phyloP scores from a whole-genome alignment of 495 filamentous ascomycete genomes.

The Neurospora terricola region DNA sequence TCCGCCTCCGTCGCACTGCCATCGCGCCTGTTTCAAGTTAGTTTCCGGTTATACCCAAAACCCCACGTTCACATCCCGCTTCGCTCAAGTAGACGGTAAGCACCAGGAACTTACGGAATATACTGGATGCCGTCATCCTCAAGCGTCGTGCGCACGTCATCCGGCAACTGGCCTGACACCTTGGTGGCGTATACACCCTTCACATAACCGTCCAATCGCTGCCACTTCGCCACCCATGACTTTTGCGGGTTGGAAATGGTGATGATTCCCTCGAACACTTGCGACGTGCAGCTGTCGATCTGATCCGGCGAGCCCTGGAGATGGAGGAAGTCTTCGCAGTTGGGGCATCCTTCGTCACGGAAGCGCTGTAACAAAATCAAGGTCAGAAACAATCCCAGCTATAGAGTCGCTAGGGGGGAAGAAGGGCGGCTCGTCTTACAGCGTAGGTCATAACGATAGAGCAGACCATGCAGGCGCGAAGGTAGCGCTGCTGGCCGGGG shows the following conservation, averaged over 20 bases:
- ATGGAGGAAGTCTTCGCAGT: conserved; percentile 86
- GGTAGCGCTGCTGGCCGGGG: conserved; percentile 61
- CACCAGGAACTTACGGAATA: conserved; percentile 44
- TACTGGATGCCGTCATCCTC: conserved; percentile 63
- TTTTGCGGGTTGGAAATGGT: conserved; percentile 62
- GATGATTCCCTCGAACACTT: conserved; percentile 87
- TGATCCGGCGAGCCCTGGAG: conserved; percentile 67
- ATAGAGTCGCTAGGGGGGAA: conserved; percentile 5
- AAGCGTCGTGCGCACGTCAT: conserved; percentile 54
- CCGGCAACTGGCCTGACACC: conserved; percentile 59
- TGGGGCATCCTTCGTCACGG: conserved; percentile 79
- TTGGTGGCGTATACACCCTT: conserved; percentile 88
- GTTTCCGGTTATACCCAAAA: neutral
- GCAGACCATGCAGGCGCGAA: conserved; percentile 98
- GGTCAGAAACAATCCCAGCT: conserved; percentile 2
- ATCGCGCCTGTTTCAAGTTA: conserved; percentile 33
- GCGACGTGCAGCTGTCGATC: conserved; percentile 86
- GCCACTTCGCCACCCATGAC: conserved; percentile 92
- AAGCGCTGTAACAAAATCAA: conserved; percentile 52
- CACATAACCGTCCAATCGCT: conserved; percentile 79
- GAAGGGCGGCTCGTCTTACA: conserved; percentile 35
- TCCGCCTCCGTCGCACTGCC: conserved; percentile 37
- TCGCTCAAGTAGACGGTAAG: neutral
- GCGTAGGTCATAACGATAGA: conserved; percentile 73
- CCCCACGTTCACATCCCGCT: neutral